Evolutionary conservation across 2,329 filamentous ascomycete genomes (phyloP).

Genomic region (Herpotrichia juniperi): DNA sequence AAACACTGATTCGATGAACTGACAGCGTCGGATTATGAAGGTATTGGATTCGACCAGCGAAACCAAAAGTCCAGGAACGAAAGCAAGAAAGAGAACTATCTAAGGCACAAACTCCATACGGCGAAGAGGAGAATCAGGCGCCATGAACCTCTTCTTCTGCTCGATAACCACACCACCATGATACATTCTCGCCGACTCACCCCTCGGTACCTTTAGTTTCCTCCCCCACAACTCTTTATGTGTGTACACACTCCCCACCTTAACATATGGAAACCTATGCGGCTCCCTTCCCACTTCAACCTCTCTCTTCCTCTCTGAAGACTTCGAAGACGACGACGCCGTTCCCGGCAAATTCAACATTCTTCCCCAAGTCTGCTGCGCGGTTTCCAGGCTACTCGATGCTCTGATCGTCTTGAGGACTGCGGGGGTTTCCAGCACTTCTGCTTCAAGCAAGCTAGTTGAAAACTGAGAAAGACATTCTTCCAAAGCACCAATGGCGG

Average conservation of each 20-base stretch:
- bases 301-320: neutral
- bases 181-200: too few species aligned
- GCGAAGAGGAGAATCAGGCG: too few species aligned
- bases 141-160: too few species aligned
- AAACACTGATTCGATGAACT: too few species aligned
- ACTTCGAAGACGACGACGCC: neutral
- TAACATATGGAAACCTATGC: neutral
- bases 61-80: too few species aligned
- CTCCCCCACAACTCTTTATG: neutral
- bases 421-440: constrained; percentile 30
- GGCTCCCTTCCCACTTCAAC: neutral
- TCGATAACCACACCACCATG: too few species aligned
- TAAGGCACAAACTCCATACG: too few species aligned
- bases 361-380: constrained; percentile 38
- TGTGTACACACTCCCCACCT: neutral
- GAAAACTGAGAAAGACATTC: constrained; percentile 37
- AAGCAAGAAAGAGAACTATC: too few species aligned
- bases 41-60: too few species aligned
- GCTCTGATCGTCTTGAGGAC: constrained; percentile 45
- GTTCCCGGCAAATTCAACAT: constrained; percentile 38
- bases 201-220: neutral
- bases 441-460: constrained; percentile 29
- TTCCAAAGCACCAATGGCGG: constrained; percentile 37
- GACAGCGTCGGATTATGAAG: too few species aligned
- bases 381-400: constrained; percentile 35